Base-by-base conservation (phyloP, 306 rosid species). In the Malus fusca region DNA sequence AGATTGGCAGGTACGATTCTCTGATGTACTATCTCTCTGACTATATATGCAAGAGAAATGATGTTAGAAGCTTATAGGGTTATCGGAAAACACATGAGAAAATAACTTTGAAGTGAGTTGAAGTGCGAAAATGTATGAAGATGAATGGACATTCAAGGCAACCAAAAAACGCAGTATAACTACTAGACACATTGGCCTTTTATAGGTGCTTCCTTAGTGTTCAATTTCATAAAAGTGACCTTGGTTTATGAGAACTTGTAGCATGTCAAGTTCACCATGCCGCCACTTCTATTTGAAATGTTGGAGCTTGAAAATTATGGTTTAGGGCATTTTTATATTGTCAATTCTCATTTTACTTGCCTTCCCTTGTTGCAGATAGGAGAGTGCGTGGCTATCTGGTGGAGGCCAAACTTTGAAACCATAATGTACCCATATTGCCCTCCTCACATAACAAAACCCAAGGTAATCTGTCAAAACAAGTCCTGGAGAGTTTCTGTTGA, bases 321-420 rank as follows among this genome's bases (percentile, higher is more conserved):
- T 60, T 19, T 18, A 3, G 18, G 51, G 25, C 72, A 4, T 44
- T 48, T 58, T 28, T 44, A 9, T 73, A 42, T 74, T 69, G 25
- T 61, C 78, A 35, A 69, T 75, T 55, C 69, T 77, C 74, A 18
- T 77, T 51, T 51, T 66, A 18, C 55, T 66, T 68, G 67, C 18
- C 60, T 37, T 58, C 40, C 72, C 43, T 43, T 68, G 64, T 61
- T 81, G 84, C 96, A 96, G 99, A 92, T 92, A 55, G 98, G 99
- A 71, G 99, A 96, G 70, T 92, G 99, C 64, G 99, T 96, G 76
- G 98, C 99, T 30, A 92, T 80, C 86, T 96, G 99, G 99, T 96
- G 99, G 99, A 92, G 99, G 82, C 99, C 98, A 75, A 96, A 96
- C 84, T 96, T 96, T 78, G 99, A 96, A 79, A 96, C 97, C 79